Conservation (phyloP, 2,329 filamentous ascomycete genomes). For the Sarocladium oryzae region DNA sequence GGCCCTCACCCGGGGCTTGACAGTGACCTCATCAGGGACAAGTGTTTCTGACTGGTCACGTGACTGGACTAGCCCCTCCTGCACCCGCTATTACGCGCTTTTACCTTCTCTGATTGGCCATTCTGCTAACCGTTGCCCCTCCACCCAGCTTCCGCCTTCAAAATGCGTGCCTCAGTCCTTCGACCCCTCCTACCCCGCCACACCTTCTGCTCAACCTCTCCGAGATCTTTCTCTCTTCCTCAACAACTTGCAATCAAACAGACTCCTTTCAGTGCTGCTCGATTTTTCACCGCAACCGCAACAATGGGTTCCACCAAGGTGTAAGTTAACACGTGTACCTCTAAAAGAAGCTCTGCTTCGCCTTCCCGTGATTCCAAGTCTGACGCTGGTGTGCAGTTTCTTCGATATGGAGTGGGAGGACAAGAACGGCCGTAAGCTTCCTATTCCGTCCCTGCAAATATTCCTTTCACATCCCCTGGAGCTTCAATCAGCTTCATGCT, state of each 20-base stretch:
- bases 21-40: conserved; percentile 9
- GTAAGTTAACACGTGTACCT: conserved; percentile 39
- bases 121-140: conserved; percentile 33
- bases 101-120: conserved; percentile 20
- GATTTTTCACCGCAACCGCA: conserved; percentile 53
- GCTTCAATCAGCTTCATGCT: neutral
- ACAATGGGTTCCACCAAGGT: conserved; percentile 69
- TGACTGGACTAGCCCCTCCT: conserved; percentile 17
- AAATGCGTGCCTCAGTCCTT: conserved; percentile 39
- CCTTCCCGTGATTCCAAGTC: conserved; percentile 8
- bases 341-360: too few relatives aligned
- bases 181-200: conserved; percentile 42
- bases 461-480: neutral
- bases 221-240: conserved; percentile 34
- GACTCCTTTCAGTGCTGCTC: conserved; percentile 27
- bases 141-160: conserved; percentile 31
- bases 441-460: neutral
- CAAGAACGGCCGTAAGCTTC: conserved; percentile 9
- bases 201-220: conserved; percentile 32
- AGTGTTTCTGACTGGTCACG: conserved; percentile 17
- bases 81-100: conserved; percentile 11
- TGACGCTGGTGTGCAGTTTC: conserved; percentile 40
- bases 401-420: conserved; percentile 72
- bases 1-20: too few relatives aligned
- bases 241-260: conserved; percentile 35